phyloP scores from a whole-genome alignment of 2,329 filamentous ascomycete species.

The Rutstroemia sp. region DNA sequence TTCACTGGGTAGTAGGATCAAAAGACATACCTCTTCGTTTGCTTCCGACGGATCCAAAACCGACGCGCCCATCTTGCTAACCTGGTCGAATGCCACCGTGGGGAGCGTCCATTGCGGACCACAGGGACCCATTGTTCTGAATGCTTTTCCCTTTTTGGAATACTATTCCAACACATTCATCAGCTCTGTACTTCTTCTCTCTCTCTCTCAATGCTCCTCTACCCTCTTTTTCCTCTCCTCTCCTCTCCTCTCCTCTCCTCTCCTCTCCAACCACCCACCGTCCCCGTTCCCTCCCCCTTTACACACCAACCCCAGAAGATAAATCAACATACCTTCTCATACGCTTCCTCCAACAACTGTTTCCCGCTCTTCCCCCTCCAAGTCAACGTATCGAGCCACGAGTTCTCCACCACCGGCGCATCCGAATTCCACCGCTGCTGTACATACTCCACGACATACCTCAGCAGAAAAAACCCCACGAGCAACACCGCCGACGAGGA shows the following conservation, averaged over 20 bases:
- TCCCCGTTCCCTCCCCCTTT: not conserved
- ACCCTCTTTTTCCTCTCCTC: no score
- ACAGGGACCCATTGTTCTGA: not conserved
- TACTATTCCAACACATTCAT: not conserved
- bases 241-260: no score
- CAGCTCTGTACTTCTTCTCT: no score
- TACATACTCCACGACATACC: not conserved
- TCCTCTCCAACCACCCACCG: not conserved
- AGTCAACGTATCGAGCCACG: not conserved
- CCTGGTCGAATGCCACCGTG: constrained; percentile 1
- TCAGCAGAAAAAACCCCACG: not conserved
- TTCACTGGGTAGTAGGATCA: not conserved
- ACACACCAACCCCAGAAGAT: not conserved
- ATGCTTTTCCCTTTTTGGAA: constrained; percentile 5
- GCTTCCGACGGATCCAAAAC: constrained; percentile 5
- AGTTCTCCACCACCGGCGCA: not conserved
- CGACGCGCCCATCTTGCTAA: not conserved
- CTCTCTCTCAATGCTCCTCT: no score
- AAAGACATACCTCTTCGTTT: constrained; percentile 3
- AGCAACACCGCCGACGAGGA: not conserved
- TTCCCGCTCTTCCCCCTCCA: not conserved
- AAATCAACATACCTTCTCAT: not conserved
- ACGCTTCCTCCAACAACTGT: not conserved
- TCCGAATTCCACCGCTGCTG: not conserved
- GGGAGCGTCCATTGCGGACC: constrained; percentile 2